These are phyloP conservation scores for Lactifluus piperatus DNA, from an alignment of 768 basidiomycete genomes.

Conservation along the genomic window DNA sequence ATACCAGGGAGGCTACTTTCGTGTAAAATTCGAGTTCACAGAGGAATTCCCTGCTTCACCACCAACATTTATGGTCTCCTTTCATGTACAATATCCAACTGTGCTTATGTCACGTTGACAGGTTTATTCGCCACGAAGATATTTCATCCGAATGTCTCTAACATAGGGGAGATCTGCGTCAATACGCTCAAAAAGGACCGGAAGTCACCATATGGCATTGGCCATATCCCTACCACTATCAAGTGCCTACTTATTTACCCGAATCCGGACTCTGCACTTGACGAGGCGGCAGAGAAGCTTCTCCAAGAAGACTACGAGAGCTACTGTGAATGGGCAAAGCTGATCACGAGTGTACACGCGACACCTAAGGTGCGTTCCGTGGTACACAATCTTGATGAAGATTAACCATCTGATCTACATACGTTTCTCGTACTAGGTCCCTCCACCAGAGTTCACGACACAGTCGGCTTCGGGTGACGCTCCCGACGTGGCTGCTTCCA, in stretches of 20 bases:
- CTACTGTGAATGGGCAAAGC: slow-evolving; percentile 77
- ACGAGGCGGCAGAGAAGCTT: slow-evolving; percentile 93
- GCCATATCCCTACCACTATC: slow-evolving; percentile 84
- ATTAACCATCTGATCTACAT: neutral
- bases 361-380: slow-evolving; percentile 51
- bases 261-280: slow-evolving; percentile 91
- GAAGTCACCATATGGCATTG: slow-evolving; percentile 86
- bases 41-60: slow-evolving; percentile 91
- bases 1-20: slow-evolving; percentile 64
- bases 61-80: slow-evolving; percentile 71
- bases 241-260: slow-evolving; percentile 96
- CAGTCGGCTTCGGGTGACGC: slow-evolving; percentile 25
- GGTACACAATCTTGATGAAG: neutral
- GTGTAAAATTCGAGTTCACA: slow-evolving; percentile 78
- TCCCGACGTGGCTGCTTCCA: slow-evolving; percentile 24
- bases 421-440: slow-evolving; percentile 23
- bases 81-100: neutral
- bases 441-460: slow-evolving; percentile 56
- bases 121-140: slow-evolving; percentile 92
- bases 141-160: slow-evolving; percentile 94
- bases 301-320: slow-evolving; percentile 83
- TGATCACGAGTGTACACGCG: slow-evolving; percentile 90
- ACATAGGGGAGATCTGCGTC: slow-evolving; percentile 87
- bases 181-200: slow-evolving; percentile 97
- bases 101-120: slow-evolving; percentile 25